Percentiles rank a stretch among this genome's conserved stretches.
phyloP scores from a whole-genome alignment of 129 eudicot species.

The sunflower (Helianthus annuus) region DNA sequence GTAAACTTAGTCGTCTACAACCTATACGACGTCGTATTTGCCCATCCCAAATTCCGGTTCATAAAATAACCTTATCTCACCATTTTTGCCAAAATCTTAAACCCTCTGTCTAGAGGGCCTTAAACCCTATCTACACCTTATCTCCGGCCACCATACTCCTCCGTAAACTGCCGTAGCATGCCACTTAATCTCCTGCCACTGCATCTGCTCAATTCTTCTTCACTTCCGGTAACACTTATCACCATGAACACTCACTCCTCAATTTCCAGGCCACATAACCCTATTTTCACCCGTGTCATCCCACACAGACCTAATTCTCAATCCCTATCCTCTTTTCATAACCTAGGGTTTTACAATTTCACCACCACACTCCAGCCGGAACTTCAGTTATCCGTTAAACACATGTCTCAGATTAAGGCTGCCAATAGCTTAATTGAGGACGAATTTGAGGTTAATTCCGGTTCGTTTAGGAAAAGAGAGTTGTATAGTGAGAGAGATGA shows the following conservation, averaged over 20 bases:
- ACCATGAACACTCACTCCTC: slow-evolving; percentile 45
- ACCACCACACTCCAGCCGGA: slow-evolving; percentile 5
- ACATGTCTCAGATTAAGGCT: slow-evolving; percentile 40
- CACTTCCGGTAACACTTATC: slow-evolving; percentile 44
- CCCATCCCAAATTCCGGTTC: neutral
- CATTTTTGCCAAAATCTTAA: slow-evolving; percentile 19
- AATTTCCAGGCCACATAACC: slow-evolving; percentile 17
- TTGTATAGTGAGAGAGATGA: slow-evolving; percentile 46
- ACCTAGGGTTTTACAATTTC: slow-evolving; percentile 32
- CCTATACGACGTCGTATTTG: slow-evolving; percentile 12
- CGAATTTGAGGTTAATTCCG: slow-evolving; percentile 64
- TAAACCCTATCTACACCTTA: slow-evolving; percentile 36
- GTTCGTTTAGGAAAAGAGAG: slow-evolving; percentile 33
- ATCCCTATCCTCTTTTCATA: slow-evolving; percentile 34
- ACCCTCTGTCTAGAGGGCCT: slow-evolving; percentile 42
- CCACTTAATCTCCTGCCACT: slow-evolving; percentile 44
- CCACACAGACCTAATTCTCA: slow-evolving; percentile 54
- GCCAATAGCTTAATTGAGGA: slow-evolving; percentile 74
- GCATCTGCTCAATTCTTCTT: slow-evolving; percentile 39
- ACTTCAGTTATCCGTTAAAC: neutral
- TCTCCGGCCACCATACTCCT: slow-evolving; percentile 26
- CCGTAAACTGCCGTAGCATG: slow-evolving; percentile 40
- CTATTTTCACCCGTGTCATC: slow-evolving; percentile 47
- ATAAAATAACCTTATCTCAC: slow-evolving; percentile 33
- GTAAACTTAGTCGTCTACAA: neutral